These are phyloP conservation scores for Lagenaria siceraria DNA, from an alignment of 306 rosid genomes.

Conservation along the genomic window DNA sequence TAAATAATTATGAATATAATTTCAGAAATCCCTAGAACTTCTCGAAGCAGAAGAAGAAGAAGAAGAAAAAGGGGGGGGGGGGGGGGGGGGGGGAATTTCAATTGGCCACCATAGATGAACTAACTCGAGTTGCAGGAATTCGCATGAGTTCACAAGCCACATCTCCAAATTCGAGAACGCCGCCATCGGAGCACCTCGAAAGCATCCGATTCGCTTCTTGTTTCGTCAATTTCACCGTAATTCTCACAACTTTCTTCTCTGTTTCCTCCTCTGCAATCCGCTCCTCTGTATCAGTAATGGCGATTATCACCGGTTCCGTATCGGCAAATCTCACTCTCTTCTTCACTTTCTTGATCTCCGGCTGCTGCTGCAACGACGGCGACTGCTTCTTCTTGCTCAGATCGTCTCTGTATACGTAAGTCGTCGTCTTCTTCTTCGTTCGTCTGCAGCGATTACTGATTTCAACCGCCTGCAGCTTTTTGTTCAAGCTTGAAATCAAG, in stretches of 20 bases:
- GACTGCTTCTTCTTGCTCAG: neutral
- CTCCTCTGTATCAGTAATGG: neutral
- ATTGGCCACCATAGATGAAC: neutral
- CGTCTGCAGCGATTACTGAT: neutral
- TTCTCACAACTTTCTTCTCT: conserved; percentile 9
- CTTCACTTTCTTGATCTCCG: neutral
- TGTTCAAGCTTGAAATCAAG: conserved; percentile 1
- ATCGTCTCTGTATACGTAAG: neutral
- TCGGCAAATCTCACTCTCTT: conserved; percentile 9
- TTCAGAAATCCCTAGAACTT: neutral
- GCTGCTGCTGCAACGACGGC: neutral
- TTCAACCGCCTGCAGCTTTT: neutral
- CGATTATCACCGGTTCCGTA: conserved; percentile 1
- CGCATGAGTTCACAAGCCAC: conserved; percentile 5
- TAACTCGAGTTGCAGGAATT: neutral
- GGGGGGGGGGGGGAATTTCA: neutral
- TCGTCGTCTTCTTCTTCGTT: neutral
- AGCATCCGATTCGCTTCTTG: conserved; percentile 12
- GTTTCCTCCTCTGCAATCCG: neutral
- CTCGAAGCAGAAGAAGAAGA: neutral
- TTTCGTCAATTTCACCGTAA: conserved; percentile 8
- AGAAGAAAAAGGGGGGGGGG: neutral
- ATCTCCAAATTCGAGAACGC: conserved; percentile 5
- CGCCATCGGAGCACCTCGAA: conserved; percentile 8
- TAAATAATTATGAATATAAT: neutral